A percentile compares a stretch with the other conserved stretches of the same genome.
Conservation (phyloP, 306 rosid species). For the Luffa acutangula region DNA sequence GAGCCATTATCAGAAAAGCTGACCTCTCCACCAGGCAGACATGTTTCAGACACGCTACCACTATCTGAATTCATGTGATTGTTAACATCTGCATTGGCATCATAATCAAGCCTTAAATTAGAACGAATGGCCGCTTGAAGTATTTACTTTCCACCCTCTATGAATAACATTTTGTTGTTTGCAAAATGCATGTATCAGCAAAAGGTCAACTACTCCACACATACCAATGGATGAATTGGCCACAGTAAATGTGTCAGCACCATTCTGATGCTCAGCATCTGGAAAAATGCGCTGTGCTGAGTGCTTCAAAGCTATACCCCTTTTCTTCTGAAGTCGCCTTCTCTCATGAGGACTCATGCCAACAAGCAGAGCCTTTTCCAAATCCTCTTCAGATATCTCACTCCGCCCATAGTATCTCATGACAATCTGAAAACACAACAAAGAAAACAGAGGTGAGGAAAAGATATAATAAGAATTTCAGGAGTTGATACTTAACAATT, state of each 20-base stretch:
- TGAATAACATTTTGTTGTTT: neutral
- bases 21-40: constrained; percentile 21
- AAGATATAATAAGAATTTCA: neutral
- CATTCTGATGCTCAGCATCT: constrained; percentile 27
- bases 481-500: neutral
- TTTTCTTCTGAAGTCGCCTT: constrained; percentile 61
- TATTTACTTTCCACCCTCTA: neutral
- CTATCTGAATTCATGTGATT: constrained; percentile 13
- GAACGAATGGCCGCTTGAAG: constrained; percentile 21
- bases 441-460: constrained; percentile 10
- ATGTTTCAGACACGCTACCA: constrained; percentile 15
- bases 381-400: constrained; percentile 71
- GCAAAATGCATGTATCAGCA: neutral
- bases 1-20: constrained; percentile 9
- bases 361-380: constrained; percentile 63
- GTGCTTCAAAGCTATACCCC: constrained; percentile 44
- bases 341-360: constrained; percentile 88
- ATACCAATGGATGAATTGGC: constrained; percentile 16
- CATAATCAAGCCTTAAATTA: constrained; percentile 25
- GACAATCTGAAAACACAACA: constrained; percentile 42
- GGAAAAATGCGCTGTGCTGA: constrained; percentile 18
- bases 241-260: constrained; percentile 13
- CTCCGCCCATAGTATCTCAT: constrained; percentile 81
- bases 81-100: constrained; percentile 14
- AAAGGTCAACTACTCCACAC: neutral